Evolutionary conservation across 345 rosid species (phyloP), one percentile per base, ranked within the genome.

Genomic region (Angophora floribunda): DNA sequence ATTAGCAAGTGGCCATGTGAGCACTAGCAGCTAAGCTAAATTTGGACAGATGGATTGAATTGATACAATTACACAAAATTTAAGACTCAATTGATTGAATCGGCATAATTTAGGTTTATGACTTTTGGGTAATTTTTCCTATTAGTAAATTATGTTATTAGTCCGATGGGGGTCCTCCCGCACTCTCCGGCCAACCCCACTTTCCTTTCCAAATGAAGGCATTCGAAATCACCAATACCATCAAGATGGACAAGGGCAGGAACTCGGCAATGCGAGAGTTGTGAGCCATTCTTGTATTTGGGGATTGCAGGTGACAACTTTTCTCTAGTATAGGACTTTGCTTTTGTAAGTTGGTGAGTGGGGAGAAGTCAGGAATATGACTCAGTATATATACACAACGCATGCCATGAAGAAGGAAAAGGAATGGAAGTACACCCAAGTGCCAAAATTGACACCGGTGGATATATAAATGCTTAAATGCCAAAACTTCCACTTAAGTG

Each of bases 141-240:
- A n/a, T n/a, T n/a, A n/a, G n/a, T n/a, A n/a, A n/a, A n/a, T n/a
- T n/a, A n/a, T n/a, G n/a, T n/a, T n/a, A n/a, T n/a, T n/a, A n/a
- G n/a, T n/a, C n/a, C n/a, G 8, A 97, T 93, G 0, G 98, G 96
- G 9, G 95, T 95, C 87, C 61, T 94, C 87, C 98, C 97, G 52
- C 98, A 96, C 90, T 91, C 97, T 28, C 96, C 95, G 0, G 95
- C n/a, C n/a, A n/a, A n/a, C n/a, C n/a, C 98, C 0, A 92, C 86
- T 1, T 6, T 45, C 1, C 50, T 84, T 22, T 53, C 86, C 13
- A 7, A 22, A 24, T 5, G 1, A 22, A 57, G 63, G 6, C 13
- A 3, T 22, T 57, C 28, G n/a, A 57, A 22, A 57, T 57, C 63
- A 9, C 63, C 63, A 57, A 10, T 9, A 22, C 63, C 63, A 57